Percentiles rank a stretch among this genome's conserved stretches.
phyloP scores from a whole-genome alignment of 176 grass and related monocot genomes.

The Avena eriantha region DNA sequence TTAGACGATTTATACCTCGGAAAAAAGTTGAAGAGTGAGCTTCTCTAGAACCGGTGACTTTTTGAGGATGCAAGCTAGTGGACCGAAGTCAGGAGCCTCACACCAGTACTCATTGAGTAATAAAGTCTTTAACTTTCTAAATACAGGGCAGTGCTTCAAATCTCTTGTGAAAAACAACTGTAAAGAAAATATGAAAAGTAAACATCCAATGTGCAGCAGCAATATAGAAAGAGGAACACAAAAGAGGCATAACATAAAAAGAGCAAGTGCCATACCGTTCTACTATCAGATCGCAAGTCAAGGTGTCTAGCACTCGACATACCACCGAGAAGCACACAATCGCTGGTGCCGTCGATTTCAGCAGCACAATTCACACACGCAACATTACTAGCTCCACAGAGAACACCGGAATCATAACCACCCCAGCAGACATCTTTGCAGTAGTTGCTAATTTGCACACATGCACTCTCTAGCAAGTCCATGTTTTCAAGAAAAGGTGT shows the following conservation, averaged over 20 bases:
- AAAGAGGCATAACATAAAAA: neutral
- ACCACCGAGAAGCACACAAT: constrained; percentile 7
- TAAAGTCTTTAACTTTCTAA: constrained; percentile 34
- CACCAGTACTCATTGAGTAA: constrained; percentile 1
- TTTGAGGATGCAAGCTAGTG: constrained; percentile 5
- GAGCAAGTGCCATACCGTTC: neutral
- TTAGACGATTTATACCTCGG: neutral
- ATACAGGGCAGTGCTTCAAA: constrained; percentile 15
- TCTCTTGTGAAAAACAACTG: constrained; percentile 32
- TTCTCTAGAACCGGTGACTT: constrained; percentile 32
- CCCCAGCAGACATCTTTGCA: neutral
- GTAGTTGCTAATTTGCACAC: neutral
- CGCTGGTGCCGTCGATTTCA: neutral
- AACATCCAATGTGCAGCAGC: neutral
- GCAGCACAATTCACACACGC: too few species aligned
- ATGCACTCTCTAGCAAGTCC: neutral
- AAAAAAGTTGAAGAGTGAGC: constrained; percentile 22
- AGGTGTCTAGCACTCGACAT: constrained; percentile 1
- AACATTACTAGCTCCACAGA: too few species aligned
- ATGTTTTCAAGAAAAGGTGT: neutral
- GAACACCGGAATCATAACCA: neutral
- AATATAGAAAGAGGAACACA: neutral
- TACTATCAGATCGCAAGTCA: neutral
- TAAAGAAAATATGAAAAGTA: neutral
- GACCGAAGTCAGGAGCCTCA: neutral